These are phyloP conservation scores for Beauveria caledonica DNA, from an alignment of 2,329 filamentous ascomycete genomes.

Conservation along the genomic window DNA sequence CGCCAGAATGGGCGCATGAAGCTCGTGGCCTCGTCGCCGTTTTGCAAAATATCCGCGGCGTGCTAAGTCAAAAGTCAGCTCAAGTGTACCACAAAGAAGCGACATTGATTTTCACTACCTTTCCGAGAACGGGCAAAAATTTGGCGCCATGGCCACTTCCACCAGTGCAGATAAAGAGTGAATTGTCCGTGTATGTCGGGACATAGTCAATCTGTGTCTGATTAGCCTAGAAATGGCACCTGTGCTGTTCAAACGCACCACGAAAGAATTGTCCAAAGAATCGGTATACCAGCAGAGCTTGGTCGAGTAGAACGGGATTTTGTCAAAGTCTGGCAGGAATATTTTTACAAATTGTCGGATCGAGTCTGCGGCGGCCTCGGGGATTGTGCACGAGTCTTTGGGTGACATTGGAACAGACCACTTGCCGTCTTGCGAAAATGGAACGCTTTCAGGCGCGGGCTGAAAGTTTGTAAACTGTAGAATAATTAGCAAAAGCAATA, in stretches of 20 bases:
- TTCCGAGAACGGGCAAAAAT: constrained; percentile 26
- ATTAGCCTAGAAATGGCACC: neutral
- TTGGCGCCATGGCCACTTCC: constrained; percentile 30
- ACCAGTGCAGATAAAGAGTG: constrained; percentile 26
- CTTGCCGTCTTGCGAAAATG: constrained; percentile 22
- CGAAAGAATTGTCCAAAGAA: constrained; percentile 25
- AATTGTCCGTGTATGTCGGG: constrained; percentile 21
- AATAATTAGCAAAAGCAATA: neutral
- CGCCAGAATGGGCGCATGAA: constrained; percentile 24
- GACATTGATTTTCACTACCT: constrained; percentile 13
- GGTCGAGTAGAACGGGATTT: constrained; percentile 18
- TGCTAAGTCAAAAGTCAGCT: constrained; percentile 18
- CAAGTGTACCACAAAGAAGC: neutral
- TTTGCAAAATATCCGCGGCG: constrained; percentile 24
- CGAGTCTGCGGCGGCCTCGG: constrained; percentile 17
- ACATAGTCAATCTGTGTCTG: constrained; percentile 24
- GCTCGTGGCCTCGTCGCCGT: constrained; percentile 19
- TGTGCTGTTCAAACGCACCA: constrained; percentile 12
- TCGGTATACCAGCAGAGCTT: constrained; percentile 30
- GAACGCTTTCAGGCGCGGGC: constrained; percentile 19
- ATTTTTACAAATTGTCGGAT: constrained; percentile 17
- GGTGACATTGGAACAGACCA: constrained; percentile 24
- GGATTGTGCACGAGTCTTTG: constrained; percentile 15
- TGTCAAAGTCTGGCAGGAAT: constrained; percentile 22
- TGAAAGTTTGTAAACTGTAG: constrained; percentile 25